Percentiles rank a stretch among this genome's conserved stretches.
These are phyloP conservation scores for Penicillium goetzii DNA, from an alignment of 495 filamentous ascomycete species.

Conservation along the genomic window DNA sequence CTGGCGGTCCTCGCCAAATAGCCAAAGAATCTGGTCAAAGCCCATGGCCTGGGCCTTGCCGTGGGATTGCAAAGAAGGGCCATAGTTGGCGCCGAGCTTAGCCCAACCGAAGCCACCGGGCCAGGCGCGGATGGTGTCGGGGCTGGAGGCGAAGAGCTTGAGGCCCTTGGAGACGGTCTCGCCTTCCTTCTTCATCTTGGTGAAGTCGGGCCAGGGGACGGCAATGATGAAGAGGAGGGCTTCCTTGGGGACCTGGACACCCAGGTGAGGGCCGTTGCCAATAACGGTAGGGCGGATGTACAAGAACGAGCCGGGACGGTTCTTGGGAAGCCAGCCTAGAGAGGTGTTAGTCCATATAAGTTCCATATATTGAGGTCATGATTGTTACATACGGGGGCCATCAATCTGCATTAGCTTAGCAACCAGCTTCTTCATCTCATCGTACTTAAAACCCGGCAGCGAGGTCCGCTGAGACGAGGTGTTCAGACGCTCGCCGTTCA, in stretches of 20 bases:
- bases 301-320: conserved; percentile 62
- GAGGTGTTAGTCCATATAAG: conserved; percentile 15
- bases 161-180: conserved; percentile 54
- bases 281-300: conserved; percentile 88
- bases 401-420: conserved; percentile 62
- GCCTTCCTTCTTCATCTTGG: conserved; percentile 39
- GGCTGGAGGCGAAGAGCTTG: conserved; percentile 74
- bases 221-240: conserved; percentile 84
- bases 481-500: conserved; percentile 74
- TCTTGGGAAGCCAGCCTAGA: conserved; percentile 76
- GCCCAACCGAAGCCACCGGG: conserved; percentile 89
- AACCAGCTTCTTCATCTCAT: conserved; percentile 75
- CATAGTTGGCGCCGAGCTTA: conserved; percentile 93
- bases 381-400: conserved; percentile 41
- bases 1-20: conserved; percentile 72
- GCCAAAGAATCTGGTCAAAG: conserved; percentile 90
- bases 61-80: conserved; percentile 76
- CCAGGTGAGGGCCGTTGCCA: conserved; percentile 75
- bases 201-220: conserved; percentile 68
- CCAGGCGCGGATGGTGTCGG: conserved; percentile 86
- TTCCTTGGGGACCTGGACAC: conserved; percentile 79
- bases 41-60: conserved; percentile 69
- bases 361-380: background rate
- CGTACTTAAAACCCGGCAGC: conserved; percentile 72
- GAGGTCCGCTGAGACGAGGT: conserved; percentile 74